Conservation (phyloP, 2,329 filamentous ascomycete genomes). For the Neonectria neomacrospora region DNA sequence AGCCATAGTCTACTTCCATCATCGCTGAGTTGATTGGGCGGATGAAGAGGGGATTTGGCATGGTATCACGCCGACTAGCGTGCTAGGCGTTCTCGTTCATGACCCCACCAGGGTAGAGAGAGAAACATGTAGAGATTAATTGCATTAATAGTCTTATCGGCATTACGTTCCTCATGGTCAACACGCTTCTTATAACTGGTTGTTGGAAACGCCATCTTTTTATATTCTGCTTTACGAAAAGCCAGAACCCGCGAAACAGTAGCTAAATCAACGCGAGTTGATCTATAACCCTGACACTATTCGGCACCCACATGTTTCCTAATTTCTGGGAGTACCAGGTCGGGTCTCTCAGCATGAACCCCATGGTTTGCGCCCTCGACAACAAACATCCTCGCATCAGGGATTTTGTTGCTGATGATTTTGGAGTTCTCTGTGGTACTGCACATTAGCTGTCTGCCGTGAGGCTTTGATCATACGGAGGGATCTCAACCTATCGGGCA, state of each 20-base stretch:
- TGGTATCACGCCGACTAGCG: too few species aligned
- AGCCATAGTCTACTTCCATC: neutral
- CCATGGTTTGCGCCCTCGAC: slow-evolving; percentile 34
- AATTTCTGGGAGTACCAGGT: slow-evolving; percentile 26
- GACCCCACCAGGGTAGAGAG: too few species aligned
- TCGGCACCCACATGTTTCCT: slow-evolving; percentile 11
- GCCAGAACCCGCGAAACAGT: neutral
- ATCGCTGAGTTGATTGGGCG: too few species aligned
- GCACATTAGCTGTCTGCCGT: neutral
- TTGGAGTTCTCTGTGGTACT: slow-evolving; percentile 27
- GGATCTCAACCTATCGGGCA: neutral
- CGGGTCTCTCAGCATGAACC: slow-evolving; percentile 29
- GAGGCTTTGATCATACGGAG: neutral
- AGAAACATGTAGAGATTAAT: too few species aligned
- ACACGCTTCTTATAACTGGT: too few species aligned
- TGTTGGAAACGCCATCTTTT: neutral
- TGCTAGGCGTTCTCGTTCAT: too few species aligned
- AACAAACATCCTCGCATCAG: slow-evolving; percentile 23
- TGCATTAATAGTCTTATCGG: neutral
- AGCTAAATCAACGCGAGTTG: neutral
- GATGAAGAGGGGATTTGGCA: too few species aligned
- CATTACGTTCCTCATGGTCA: neutral
- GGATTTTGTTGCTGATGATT: slow-evolving; percentile 22
- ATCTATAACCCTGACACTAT: too few species aligned
- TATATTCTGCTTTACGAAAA: neutral